Evolutionary conservation across 176 grass and related monocot species (phyloP), one percentile per base, ranked within the genome.

Genomic region (Bothriochloa decipiens): DNA sequence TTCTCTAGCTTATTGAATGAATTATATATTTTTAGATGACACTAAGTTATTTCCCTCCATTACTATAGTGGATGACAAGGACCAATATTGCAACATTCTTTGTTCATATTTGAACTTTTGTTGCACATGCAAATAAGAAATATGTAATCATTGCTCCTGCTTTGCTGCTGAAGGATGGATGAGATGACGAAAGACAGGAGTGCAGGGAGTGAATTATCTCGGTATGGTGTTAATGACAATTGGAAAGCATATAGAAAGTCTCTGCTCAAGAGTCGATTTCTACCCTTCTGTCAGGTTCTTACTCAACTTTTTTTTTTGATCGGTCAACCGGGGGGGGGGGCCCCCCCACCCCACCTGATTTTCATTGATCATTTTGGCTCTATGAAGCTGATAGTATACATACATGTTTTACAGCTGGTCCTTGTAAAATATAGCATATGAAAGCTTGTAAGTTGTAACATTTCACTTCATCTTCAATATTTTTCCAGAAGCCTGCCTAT

Each of bases 121-220:
- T 32, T 50, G 20, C 14, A 17, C 73, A 23, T 83, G 18, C 22
- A 68, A 65, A 37, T 72, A 47, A 40, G 58, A 68, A 42, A 79
- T 84, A 23, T 63, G 2, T 75, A 74, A 75, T 68, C 3, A 3
- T 5, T 61, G 46, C 47, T 60, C 45, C 58, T 66, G 37, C 65
- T 67, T 72, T 46, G 73, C 32, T 87, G 28, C 27, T 83, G 45
- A 61, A 90, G 88, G 73, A 86, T 90, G 84, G 84, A 90, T 79
- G 68, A 40, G 45, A 68, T 61, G 84, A 25, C 87, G 74, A 78
- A 7, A 43, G 23, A 53, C 23, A 33, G 71, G 47, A 20, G 22
- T 4, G 80, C 74, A 69, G 29, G 28, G 60, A 13, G 2, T 68
- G 88, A 90, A 68, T 87, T 90, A 90, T 40, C 12, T 61, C 1